Conservation (phyloP, 2,329 filamentous ascomycete species). For the Fusarium sp. region DNA sequence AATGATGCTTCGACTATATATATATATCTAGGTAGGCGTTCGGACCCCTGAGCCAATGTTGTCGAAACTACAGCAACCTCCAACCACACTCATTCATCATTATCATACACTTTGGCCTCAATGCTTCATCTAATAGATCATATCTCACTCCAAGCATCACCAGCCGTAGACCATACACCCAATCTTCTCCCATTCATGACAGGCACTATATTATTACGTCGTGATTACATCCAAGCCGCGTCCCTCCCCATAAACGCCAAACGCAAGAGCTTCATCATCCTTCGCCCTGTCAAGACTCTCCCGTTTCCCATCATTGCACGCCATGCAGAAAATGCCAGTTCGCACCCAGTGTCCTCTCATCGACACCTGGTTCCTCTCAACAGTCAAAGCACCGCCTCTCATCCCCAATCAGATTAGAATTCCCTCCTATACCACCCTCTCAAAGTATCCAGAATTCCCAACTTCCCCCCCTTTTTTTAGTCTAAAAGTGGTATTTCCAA, state of each 20-base stretch:
- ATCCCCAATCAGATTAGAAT: constrained; percentile 14
- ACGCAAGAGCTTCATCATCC: constrained; percentile 6
- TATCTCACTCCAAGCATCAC: neutral
- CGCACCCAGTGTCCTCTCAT: neutral
- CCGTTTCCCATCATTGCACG: constrained; percentile 1
- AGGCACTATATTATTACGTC: constrained; percentile 37
- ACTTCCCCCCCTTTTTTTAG: neutral
- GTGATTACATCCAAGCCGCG: constrained; percentile 32
- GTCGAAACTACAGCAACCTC: neutral
- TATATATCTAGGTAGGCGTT: neutral
- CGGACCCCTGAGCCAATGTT: neutral
- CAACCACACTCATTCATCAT: neutral
- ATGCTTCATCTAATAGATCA: too few species aligned
- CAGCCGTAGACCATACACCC: neutral
- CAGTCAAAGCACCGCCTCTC: neutral
- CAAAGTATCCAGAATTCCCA: constrained; percentile 1
- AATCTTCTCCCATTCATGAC: constrained; percentile 11
- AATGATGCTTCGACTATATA: neutral
- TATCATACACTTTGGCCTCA: neutral
- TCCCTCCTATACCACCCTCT: neutral
- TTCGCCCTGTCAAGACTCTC: constrained; percentile 2
- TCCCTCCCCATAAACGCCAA: constrained; percentile 22
- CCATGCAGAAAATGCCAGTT: constrained; percentile 4
- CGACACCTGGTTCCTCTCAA: neutral
- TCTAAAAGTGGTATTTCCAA: constrained; percentile 23